Evolutionary conservation across 306 rosid species (phyloP).

Genomic region (Sicyos baderoa): DNA sequence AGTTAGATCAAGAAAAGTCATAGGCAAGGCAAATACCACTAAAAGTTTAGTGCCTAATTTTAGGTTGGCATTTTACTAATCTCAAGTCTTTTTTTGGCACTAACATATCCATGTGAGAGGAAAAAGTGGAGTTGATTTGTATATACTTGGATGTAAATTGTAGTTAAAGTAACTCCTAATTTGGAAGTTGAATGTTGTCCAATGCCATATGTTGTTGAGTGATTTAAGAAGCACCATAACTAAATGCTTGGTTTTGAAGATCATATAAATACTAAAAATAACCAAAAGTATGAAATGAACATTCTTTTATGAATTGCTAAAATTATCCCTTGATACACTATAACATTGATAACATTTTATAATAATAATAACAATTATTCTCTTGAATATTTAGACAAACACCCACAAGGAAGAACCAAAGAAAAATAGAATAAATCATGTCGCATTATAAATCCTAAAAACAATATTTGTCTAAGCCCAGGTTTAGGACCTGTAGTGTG

Average conservation of each 20-base stretch:
- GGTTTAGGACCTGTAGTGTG: no score
- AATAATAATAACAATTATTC: no score
- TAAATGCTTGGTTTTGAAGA: background rate
- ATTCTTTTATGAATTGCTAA: no score
- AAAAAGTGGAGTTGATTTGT: background rate
- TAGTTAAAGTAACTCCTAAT: background rate
- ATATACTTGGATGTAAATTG: constrained; percentile 4
- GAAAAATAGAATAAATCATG: no score
- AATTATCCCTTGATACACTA: no score
- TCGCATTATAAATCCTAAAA: no score
- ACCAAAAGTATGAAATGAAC: background rate
- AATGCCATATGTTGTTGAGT: background rate
- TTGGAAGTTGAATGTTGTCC: background rate
- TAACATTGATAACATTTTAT: no score
- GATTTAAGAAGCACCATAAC: background rate
- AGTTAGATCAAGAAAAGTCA: background rate
- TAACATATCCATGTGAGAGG: background rate
- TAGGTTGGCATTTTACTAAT: constrained; percentile 11
- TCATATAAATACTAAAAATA: background rate
- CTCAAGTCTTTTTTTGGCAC: background rate
- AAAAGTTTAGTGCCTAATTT: constrained; percentile 23
- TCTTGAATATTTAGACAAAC: no score
- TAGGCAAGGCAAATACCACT: constrained; percentile 18
- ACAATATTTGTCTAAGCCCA: no score
- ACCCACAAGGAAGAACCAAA: no score